Percentiles rank a stretch among this genome's conserved stretches.
phyloP scores from a whole-genome alignment of 1,284 basidiomycete species.

The Moniliophthora roreri region DNA sequence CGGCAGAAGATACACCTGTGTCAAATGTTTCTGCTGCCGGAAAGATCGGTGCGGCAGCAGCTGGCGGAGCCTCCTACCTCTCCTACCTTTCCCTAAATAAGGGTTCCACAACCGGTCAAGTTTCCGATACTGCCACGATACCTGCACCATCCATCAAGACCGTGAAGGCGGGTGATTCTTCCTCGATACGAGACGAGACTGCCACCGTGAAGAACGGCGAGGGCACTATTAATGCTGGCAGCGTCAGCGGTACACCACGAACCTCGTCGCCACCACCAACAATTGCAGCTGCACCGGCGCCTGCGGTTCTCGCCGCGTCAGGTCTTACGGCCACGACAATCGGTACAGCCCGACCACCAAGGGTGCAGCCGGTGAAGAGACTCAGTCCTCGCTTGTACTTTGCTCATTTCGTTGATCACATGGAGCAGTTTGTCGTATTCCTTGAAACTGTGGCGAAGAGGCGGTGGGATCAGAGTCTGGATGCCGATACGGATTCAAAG shows the following conservation, averaged over 20 bases:
- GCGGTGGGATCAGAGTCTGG: constrained; percentile 81
- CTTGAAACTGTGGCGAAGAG: constrained; percentile 84
- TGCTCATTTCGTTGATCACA: constrained; percentile 92
- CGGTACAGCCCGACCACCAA: constrained; percentile 7
- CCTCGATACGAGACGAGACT: constrained; percentile 34
- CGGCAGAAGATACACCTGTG: constrained; percentile 31
- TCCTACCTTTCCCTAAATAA: constrained; percentile 78
- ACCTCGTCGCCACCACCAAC: constrained; percentile 25
- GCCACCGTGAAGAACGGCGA: constrained; percentile 1
- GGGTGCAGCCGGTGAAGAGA: constrained; percentile 40
- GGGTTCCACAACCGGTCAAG: constrained; percentile 39
- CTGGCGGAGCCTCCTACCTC: constrained; percentile 62
- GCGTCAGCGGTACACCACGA: constrained; percentile 20
- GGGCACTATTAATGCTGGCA: constrained; percentile 16
- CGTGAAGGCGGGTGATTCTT: constrained; percentile 38
- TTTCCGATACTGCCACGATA: constrained; percentile 38
- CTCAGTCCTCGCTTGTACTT: constrained; percentile 90
- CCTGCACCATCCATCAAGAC: constrained; percentile 53
- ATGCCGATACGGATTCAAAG: constrained; percentile 31
- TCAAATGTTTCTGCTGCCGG: constrained; percentile 19
- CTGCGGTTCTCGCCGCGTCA: constrained; percentile 16
- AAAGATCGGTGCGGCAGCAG: constrained; percentile 25
- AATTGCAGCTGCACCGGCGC: constrained; percentile 27
- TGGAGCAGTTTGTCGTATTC: constrained; percentile 81
- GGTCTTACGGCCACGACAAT: constrained; percentile 2